Base-by-base conservation (phyloP, 768 basidiomycete species). In the Rhizopogon vinicolor region DNA sequence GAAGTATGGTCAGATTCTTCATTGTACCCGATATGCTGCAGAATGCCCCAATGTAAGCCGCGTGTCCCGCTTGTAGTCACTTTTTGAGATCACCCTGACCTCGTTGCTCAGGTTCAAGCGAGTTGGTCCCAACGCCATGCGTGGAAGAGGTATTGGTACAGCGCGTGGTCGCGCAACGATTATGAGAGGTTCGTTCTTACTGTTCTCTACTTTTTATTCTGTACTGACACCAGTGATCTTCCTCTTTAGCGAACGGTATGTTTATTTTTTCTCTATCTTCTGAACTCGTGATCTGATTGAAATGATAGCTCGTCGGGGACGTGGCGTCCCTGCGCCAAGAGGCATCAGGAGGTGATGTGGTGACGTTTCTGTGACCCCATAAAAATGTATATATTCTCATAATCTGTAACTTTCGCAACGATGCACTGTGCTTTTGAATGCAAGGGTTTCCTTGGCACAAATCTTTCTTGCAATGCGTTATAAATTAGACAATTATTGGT, bases 21-120 rank as follows among this genome's bases (percentile, higher is more conserved):
- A 98, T 98, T 71, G 97, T 99, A 19, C 97, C 97, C 53, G 97
- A 98, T 73, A 98, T 99, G 91, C 78, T 99, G 62, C 91, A 98
- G 69, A 98, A 98, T 70, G 97, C 97, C 13, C 97, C 97, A 18
- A 99, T 99, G 97, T 95, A 68, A 70, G 91, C 77, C 53, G 53
- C 42, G 39, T 42, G 55, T 41, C 56, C 25, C 25, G 18, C 58
- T 44, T 57, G 35, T 41, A 33, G 53, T 31, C 22, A 29, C n/a
- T 13, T 39, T 12, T 53, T 33, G 5, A 51, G 43, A 58, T 55
- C 33, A 50, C 58, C 53, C 42, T 56, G 41, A 40, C 69, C 33
- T 37, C 16, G 14, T 37, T 10, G 5, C 22, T 22, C 9, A 99
- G 96, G 96, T 99, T 99, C 77, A 99, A 98, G 75, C 88, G 97